These are phyloP conservation scores for Aspergillus terreus DNA, from an alignment of 2,329 filamentous ascomycete genomes.

Conservation along the genomic window DNA sequence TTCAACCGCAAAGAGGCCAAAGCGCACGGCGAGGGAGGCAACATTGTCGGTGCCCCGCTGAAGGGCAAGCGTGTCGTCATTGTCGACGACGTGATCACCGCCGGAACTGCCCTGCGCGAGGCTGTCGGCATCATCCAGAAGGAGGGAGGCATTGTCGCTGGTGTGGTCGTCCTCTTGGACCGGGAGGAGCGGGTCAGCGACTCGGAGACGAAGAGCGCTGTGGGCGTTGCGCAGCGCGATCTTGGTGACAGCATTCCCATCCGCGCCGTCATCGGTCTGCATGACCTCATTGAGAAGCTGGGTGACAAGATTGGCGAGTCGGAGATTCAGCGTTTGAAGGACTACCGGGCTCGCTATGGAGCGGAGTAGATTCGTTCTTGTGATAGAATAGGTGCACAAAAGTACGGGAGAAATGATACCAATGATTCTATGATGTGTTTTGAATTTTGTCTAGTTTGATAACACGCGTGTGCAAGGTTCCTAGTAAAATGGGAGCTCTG, in stretches of 20 bases:
- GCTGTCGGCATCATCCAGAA: constrained; percentile 83
- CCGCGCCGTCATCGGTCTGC: constrained; percentile 65
- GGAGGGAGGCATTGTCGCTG: constrained; percentile 79
- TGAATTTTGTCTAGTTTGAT: neutral
- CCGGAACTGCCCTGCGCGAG: constrained; percentile 89
- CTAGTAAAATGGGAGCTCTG: no score
- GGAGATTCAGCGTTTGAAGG: constrained; percentile 65
- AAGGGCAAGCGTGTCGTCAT: constrained; percentile 84
- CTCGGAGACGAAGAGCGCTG: constrained; percentile 67
- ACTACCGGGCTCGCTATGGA: constrained; percentile 58
- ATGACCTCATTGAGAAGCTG: constrained; percentile 74
- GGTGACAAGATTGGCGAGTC: constrained; percentile 59
- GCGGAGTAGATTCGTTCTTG: constrained; percentile 26
- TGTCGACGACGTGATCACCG: constrained; percentile 95
- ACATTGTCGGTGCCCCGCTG: constrained; percentile 81
- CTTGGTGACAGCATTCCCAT: constrained; percentile 70
- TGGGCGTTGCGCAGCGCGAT: constrained; percentile 80
- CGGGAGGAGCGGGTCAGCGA: constrained; percentile 51
- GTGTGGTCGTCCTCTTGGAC: constrained; percentile 79
- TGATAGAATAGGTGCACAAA: neutral
- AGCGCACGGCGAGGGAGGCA: constrained; percentile 90
- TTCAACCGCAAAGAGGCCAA: constrained; percentile 98
- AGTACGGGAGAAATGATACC: constrained; percentile 19
- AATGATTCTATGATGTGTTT: constrained; percentile 3
- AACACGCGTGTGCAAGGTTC: neutral